These are phyloP conservation scores for Stephanodiscus minutulus DNA, from an alignment of 108 stramenopile genomes.

Conservation along the genomic window DNA sequence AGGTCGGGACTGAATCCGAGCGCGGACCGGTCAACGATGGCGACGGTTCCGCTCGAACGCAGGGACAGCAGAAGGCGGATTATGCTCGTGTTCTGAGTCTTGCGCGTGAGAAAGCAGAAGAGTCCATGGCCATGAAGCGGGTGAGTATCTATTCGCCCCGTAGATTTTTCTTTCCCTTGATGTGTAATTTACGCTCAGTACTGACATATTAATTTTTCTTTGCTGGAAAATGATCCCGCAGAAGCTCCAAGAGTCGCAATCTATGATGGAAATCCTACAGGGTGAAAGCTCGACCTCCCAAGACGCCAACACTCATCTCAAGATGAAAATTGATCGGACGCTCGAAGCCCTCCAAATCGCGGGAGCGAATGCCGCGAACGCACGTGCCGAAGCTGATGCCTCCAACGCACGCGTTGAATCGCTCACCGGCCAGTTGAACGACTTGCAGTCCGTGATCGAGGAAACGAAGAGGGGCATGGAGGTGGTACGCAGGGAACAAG, in stretches of 20 bases:
- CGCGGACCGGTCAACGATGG: slow-evolving; percentile 6
- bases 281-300: slow-evolving; percentile 50
- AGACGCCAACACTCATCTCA: slow-evolving; percentile 38
- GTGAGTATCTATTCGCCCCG: slow-evolving; percentile 46
- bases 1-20: neutral
- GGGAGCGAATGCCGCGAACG: slow-evolving; percentile 55
- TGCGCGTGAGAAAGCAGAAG: slow-evolving; percentile 52
- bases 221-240: slow-evolving; percentile 12
- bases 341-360: slow-evolving; percentile 64
- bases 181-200: slow-evolving; percentile 1
- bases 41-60: slow-evolving; percentile 1
- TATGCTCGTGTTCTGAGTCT: slow-evolving; percentile 33
- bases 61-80: slow-evolving; percentile 5
- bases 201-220: neutral
- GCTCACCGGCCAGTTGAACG: slow-evolving; percentile 50
- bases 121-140: slow-evolving; percentile 53
- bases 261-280: slow-evolving; percentile 47
- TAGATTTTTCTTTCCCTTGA: slow-evolving; percentile 1
- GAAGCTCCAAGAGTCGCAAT: slow-evolving; percentile 63
- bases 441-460: slow-evolving; percentile 55
- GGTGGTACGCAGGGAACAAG: slow-evolving; percentile 56
- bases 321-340: slow-evolving; percentile 57
- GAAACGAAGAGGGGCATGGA: slow-evolving; percentile 60
- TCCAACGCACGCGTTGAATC: slow-evolving; percentile 60
- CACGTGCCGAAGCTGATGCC: slow-evolving; percentile 76